Evolutionary conservation across 2,329 filamentous ascomycete species (phyloP), one percentile per base, ranked within the genome.

Genomic region (Colletotrichum magnum): DNA sequence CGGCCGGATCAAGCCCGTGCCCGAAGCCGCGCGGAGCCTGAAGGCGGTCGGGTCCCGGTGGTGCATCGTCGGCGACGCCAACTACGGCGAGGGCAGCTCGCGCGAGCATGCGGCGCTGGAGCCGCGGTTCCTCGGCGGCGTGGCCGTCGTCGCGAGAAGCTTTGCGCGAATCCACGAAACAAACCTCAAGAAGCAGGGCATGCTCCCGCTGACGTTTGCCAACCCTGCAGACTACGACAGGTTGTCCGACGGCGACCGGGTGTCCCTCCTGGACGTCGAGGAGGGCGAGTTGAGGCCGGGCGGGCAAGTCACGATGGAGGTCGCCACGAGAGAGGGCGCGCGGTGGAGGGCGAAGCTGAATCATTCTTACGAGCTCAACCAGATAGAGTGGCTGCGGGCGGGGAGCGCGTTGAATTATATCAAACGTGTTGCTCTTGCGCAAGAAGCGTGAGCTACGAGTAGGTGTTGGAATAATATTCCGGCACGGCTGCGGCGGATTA

Each of bases 111-210:
- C 94, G 74, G 94, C 94, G 76, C 88, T 97, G 69, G 93, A 96
- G 85, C 94, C 94, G 74, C 87, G 94, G 77, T 93, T 94, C 84
- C 88, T 96, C 70, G 93, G 93, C 74, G 93, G 93, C 80, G 87
- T 94, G 75, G 91, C 93, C 74, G 93, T 96, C 81, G 93, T 96
- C 77, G 91, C 89, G 79, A 90, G 91, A 81, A 91, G 88, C 71
- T 96, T 97, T 81, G 94, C 94, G 75, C 92, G 93, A 87, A 96
- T 96, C 78, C 93, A 96, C 87, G 94, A 96, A 87, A 95, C 94
- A 80, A 96, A 96, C 85, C 86, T 97, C 81, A 96, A 96, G 91
- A 96, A 96, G 89, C 93, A 94, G 85, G 75, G 72, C 1, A 75
- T 77, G 73, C 68, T 77, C 15, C 72, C 75, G 74, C 85, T 94